Evolutionary conservation across 257 asterid species (phyloP), one percentile per base, ranked within the genome.

Genomic region (Solanum peruvianum): DNA sequence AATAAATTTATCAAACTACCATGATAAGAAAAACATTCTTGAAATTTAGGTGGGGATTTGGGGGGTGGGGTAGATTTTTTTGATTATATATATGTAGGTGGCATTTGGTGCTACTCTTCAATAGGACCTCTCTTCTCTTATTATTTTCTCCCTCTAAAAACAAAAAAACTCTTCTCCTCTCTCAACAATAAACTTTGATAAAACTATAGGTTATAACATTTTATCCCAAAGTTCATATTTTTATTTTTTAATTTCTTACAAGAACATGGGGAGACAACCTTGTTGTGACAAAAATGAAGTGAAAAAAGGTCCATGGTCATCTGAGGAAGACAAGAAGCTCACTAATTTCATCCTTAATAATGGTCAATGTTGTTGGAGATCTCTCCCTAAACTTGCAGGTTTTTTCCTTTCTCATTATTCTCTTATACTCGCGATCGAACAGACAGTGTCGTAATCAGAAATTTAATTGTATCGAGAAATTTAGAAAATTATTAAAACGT

Each of bases 351-450:
- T 96, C 42, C 94, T 93, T 39, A 88, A 87, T 67, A 95, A 96
- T 90, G 99, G 98, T 91, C 99, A 96, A 93, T 94, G 98, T 90
- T 96, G 98, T 91, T 96, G 99, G 99, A 93, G 99, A 86, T 95
- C 98, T 91, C 93, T 96, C 86, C 99, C 99, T 60, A 95, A 94
- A 89, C 98, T 96, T 81, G 98, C 99, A 88, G 99, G 99, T 96
- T 29, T 62, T 67, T 41, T 42, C 31, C 70, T 11, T 14, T 27
- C 35, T 86, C 47, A n/a, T 31, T 4, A 47, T 83, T 35, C 11
- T 72, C 52, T 37, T 73, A 37, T 73, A 4, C 47, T 37, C 27
- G 1, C 8, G 0, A 73, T 11, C 7, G 6, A 6, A 20, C 39
- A 6, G 7, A 37, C 3, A 21, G 11, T 21, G 1, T 73, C 0